phyloP scores from a whole-genome alignment of 805 yeast species.

The Candida quercuum region DNA sequence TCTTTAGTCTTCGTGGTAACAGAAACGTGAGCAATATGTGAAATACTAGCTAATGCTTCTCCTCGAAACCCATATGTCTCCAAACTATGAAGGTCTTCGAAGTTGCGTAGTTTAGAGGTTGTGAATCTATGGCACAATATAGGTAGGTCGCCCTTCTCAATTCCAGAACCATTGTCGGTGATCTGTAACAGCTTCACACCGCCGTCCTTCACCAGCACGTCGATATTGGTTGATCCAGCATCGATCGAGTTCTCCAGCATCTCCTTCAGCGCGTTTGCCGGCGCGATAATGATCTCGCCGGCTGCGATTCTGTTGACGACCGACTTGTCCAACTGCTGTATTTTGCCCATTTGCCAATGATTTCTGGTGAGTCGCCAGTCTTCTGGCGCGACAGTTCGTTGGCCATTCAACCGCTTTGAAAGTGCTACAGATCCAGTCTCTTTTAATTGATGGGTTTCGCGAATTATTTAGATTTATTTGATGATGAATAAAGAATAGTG shows the following conservation, averaged over 20 bases:
- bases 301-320: conserved; percentile 94
- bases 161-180: conserved; percentile 87
- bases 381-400: too few species aligned
- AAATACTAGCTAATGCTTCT: conserved; percentile 91
- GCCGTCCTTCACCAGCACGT: conserved; percentile 83
- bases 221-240: conserved; percentile 71
- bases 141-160: conserved; percentile 62
- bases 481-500: too few species aligned
- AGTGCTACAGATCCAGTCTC: too few species aligned
- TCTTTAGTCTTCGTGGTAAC: conserved; percentile 68
- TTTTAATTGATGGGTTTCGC: too few species aligned
- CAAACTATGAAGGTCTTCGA: conserved; percentile 69
- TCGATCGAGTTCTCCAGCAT: conserved; percentile 89
- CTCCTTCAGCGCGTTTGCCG: conserved; percentile 92
- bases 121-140: conserved; percentile 89
- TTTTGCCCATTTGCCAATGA: background rate
- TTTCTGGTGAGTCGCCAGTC: background rate
- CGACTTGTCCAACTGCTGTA: conserved; percentile 49
- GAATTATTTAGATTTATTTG: too few species aligned
- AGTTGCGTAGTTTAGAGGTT: conserved; percentile 72
- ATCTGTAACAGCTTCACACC: conserved; percentile 84
- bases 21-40: conserved; percentile 79
- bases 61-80: conserved; percentile 93
- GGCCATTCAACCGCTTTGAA: too few species aligned
- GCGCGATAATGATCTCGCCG: conserved; percentile 92